These are phyloP conservation scores for Logfia minima DNA, from an alignment of 129 eudicot species.

Conservation along the genomic window DNA sequence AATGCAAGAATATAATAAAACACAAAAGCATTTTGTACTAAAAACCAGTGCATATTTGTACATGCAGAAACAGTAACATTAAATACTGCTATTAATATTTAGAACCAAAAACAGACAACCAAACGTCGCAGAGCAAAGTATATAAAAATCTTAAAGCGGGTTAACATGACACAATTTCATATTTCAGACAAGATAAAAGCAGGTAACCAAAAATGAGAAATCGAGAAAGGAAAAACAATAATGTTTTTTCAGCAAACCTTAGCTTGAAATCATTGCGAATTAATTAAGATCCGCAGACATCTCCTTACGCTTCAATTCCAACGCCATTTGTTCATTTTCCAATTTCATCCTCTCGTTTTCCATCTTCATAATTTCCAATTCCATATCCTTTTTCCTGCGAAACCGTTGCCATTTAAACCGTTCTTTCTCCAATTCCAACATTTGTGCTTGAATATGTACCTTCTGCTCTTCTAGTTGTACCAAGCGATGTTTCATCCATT, in stretches of 20 bases:
- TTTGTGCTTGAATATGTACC: constrained; percentile 61
- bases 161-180: constrained; percentile 19
- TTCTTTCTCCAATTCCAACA: constrained; percentile 85
- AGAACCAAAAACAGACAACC: not conserved
- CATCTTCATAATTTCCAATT: constrained; percentile 65
- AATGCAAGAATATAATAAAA: not conserved
- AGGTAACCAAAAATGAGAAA: constrained; percentile 23
- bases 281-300: constrained; percentile 41
- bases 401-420: constrained; percentile 77
- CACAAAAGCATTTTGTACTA: not conserved
- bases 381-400: constrained; percentile 66
- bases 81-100: constrained; percentile 11
- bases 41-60: not conserved
- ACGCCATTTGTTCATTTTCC: constrained; percentile 74
- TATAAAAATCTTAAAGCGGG: not conserved
- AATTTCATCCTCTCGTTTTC: constrained; percentile 81
- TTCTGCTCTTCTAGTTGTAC: constrained; percentile 67
- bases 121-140: constrained; percentile 14
- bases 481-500: constrained; percentile 51
- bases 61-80: constrained; percentile 6
- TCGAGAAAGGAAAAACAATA: not conserved
- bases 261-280: constrained; percentile 11
- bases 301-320: constrained; percentile 79
- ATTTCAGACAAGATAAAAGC: not conserved
- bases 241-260: not conserved